Base-by-base conservation (phyloP, 2,329 filamentous ascomycete genomes). In the Rhytidhysteron rufulum region DNA sequence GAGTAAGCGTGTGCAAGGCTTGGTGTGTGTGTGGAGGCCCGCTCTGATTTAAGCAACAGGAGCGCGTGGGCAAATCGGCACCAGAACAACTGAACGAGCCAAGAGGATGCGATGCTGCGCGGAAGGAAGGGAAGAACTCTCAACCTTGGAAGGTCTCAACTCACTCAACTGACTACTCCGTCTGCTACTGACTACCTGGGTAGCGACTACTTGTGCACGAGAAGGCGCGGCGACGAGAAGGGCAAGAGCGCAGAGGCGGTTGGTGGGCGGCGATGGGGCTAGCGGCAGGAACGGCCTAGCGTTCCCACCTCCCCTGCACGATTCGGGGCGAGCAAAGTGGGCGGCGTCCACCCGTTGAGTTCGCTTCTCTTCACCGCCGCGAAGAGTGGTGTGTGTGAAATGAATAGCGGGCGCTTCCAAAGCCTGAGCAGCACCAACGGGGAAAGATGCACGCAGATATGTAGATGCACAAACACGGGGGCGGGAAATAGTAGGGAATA, bases 221-320 rank as follows among this genome's bases (percentile, higher is more conserved):
- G 37, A 34, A 36, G 38, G 43, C 44, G 43, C 49, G 47, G 50
- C 43, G 44, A 44, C 37, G 39, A 36, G 46, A 39, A n/a, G 27
- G 51, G 45, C 41, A 49, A 54, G n/a, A n/a, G n/a, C n/a, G n/a
- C 54, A 44, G 44, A 39, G 43, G 47, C 39, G 40, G 40, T 42
- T 51, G 50, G 46, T 53, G 53, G 53, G 53, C 42, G 50, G 41
- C 49, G 46, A 44, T 34, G 20, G 22, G 46, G 48, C 47, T 45
- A 48, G 36, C 47, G 47, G 20, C 15, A 16, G 17, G 21, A 19
- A 10, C 9, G 15, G 17, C 8, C 18, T 24, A 5, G 20, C 24
- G 13, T 18, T 15, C 16, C 17, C 11, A 10, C 13, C 29, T 31
- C 18, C 31, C 15, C 43, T 48, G 50, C 51, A 48, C 44, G 41